Percentiles rank a stretch among this genome's conserved stretches.
phyloP scores from a whole-genome alignment of 1,284 basidiomycete species.

The Chondrostereum purpureum region DNA sequence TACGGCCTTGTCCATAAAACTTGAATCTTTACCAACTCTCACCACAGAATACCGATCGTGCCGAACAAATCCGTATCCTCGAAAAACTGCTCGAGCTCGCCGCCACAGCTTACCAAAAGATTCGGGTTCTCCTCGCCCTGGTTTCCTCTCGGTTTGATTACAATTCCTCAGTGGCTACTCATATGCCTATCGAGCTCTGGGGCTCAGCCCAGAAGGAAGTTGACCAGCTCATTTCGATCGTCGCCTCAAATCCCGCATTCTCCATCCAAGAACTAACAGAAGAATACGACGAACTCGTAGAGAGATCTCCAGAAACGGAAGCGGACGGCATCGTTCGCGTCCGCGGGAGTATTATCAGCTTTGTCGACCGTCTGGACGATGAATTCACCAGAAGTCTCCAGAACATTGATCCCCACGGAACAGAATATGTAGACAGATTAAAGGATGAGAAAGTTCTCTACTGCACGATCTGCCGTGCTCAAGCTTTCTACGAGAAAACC shows the following conservation, averaged over 20 bases:
- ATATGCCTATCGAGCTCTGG: conserved; percentile 95
- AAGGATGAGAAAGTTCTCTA: conserved; percentile 96
- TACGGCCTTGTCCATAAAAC: neutral
- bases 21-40: conserved; percentile 11
- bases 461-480: conserved; percentile 86
- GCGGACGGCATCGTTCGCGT: conserved; percentile 67
- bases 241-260: conserved; percentile 69
- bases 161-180: conserved; percentile 79
- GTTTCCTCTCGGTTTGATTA: conserved; percentile 97
- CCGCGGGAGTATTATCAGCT: conserved; percentile 88
- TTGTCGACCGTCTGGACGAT: conserved; percentile 95
- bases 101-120: conserved; percentile 84
- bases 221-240: conserved; percentile 78
- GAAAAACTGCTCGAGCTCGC: conserved; percentile 86
- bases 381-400: conserved; percentile 98
- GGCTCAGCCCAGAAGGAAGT: conserved; percentile 82
- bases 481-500: conserved; percentile 85
- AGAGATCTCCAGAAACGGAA: conserved; percentile 77
- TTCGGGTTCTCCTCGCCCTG: conserved; percentile 90
- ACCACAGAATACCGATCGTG: conserved; percentile 87
- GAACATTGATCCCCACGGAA: conserved; percentile 97
- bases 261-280: conserved; percentile 82
- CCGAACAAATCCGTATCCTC: conserved; percentile 89
- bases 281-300: conserved; percentile 90
- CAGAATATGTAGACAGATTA: conserved; percentile 94